Conservation (phyloP, 805 yeast species). For the Kodamaea nitidulidarum region DNA sequence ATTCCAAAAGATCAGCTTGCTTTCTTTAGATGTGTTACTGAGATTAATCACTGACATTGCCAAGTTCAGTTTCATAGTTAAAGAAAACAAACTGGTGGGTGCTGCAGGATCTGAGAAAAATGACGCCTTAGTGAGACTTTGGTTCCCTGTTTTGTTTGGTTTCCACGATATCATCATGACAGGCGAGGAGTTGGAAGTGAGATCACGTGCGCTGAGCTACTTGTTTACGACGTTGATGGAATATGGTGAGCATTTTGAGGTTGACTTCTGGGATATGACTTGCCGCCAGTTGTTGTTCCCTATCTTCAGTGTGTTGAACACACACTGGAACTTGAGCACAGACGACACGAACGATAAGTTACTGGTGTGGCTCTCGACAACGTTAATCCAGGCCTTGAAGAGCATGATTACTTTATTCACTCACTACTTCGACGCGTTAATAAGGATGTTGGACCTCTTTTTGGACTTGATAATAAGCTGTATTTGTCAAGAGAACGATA, state of each 20-base stretch:
- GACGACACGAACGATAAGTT: constrained; percentile 74
- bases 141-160: constrained; percentile 86
- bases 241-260: constrained; percentile 72
- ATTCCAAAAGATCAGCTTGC: constrained; percentile 76
- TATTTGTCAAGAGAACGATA: constrained; percentile 94
- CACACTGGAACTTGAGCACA: constrained; percentile 64
- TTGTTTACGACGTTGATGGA: constrained; percentile 78
- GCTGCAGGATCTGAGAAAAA: constrained; percentile 13
- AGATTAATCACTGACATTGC: constrained; percentile 59
- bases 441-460: constrained; percentile 72
- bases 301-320: constrained; percentile 74
- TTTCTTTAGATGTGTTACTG: constrained; percentile 71
- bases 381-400: constrained; percentile 90
- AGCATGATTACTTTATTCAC: constrained; percentile 81
- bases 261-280: constrained; percentile 76
- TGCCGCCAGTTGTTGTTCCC: constrained; percentile 83
- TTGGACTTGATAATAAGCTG: constrained; percentile 77
- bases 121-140: constrained; percentile 45
- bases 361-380: constrained; percentile 95
- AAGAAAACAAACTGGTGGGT: constrained; percentile 17
- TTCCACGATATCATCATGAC: constrained; percentile 88
- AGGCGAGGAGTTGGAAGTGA: constrained; percentile 90
- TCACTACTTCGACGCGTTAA: constrained; percentile 74
- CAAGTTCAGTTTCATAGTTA: constrained; percentile 25
- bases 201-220: constrained; percentile 80